Base-by-base conservation (phyloP, 73 alveolate species). In the Tetrahymena elliotti region DNA sequence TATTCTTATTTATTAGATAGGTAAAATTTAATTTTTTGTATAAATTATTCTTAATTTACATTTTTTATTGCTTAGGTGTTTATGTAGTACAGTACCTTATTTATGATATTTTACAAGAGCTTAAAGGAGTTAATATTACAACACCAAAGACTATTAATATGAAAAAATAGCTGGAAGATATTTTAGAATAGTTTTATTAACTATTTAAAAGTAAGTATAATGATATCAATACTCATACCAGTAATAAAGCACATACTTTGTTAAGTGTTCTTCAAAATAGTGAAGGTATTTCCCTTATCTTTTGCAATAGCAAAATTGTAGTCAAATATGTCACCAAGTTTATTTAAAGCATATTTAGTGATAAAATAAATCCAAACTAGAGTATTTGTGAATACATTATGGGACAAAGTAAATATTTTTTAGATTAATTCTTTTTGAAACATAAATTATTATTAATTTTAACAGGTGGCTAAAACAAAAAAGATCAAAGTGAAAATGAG, bases 271-370 rank as follows among this genome's bases (percentile, higher is more conserved):
- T 68, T 2, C 1, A 2, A 68, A 31, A 68, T 1, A 68, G 22
- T 24, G 22, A 0, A 24, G 36, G 38, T 24, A 68, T 68, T 68
- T 31, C 34, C 1, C 38, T 94, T 33, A 41, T 94, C 4, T 94
- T 94, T 52, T 94, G 93, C 47, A 94, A 94, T 84, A 68, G 93
- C 6, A 94, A 94, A 35, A 88, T 94, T 34, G 92, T 92, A 18
- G 93, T 94, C 20, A 94, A 88, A 84, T 94, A 94, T 47, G 38
- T 94, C 15, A 37, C 84, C 36, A 36, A 92, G 16, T 88, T 94
- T 84, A 33, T 84, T 84, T 88, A 68, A 36, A 38, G 24, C 84
- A 35, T 41, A 93, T 20, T 52, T 53, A 18, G 20, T 18, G 18
- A 38, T 94, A 20, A 38, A 31, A 18, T 22, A 68, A 47, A 40